A percentile compares a stretch with the other conserved stretches of the same genome.
phyloP scores from a whole-genome alignment of 176 grass and related monocot genomes.

The Pontederia crassipes region DNA sequence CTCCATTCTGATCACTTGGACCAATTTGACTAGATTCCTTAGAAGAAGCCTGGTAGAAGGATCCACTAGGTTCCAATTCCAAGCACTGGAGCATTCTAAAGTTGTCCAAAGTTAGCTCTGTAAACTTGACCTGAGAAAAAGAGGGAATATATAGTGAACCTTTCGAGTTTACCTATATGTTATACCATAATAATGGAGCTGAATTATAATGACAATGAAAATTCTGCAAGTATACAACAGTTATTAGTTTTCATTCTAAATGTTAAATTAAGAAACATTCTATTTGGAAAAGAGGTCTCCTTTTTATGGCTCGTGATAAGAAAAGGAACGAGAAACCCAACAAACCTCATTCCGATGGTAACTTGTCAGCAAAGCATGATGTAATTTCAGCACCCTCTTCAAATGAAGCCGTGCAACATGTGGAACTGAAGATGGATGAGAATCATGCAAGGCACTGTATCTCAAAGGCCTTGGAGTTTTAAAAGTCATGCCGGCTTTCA shows the following conservation, averaged over 20 bases:
- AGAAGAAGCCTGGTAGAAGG: constrained; percentile 45
- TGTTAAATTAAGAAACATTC: too few species aligned
- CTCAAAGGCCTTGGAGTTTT: constrained; percentile 60
- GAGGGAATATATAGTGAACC: too few species aligned
- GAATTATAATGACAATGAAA: too few species aligned
- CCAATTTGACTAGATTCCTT: constrained; percentile 90
- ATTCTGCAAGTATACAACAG: background rate
- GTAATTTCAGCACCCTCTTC: constrained; percentile 66
- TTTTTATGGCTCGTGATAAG: background rate
- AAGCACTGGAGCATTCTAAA: constrained; percentile 92
- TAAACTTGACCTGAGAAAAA: constrained; percentile 67
- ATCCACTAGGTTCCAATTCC: constrained; percentile 89
- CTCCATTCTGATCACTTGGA: constrained; percentile 73
- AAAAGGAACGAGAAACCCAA: background rate
- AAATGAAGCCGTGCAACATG: constrained; percentile 71
- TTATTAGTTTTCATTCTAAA: background rate
- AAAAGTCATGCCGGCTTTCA: constrained; percentile 77
- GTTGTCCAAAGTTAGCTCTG: constrained; percentile 87
- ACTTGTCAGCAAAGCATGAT: constrained; percentile 84
- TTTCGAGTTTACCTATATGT: too few species aligned
- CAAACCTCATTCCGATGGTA: constrained; percentile 80
- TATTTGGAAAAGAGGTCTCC: too few species aligned
- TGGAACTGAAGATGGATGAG: constrained; percentile 58
- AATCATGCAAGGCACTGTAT: constrained; percentile 72
- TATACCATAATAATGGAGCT: too few species aligned